Evolutionary conservation across 139 green algal species (phyloP).

Genomic region (Chlorella ohadii): DNA sequence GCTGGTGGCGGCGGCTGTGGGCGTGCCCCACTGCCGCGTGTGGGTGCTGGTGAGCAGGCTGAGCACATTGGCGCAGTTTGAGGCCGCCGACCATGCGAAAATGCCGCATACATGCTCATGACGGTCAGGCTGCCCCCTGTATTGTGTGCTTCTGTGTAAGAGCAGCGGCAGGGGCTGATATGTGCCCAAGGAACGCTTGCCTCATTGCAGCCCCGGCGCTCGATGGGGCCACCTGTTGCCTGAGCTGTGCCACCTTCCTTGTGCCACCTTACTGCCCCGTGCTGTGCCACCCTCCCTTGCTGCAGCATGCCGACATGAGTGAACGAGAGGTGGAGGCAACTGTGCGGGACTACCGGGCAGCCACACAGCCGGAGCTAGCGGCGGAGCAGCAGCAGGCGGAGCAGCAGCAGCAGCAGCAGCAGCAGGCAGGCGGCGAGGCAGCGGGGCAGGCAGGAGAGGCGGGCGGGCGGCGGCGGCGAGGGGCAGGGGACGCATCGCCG

Average conservation of each 20-base stretch:
- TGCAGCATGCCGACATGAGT: conserved; percentile 42
- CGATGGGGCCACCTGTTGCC: no score
- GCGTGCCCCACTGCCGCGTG: conserved; percentile 12
- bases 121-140: no score
- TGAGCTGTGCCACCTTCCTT: no score
- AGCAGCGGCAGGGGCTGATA: no score
- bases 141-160: no score
- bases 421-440: not conserved
- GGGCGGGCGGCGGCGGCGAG: not conserved
- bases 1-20: not conserved
- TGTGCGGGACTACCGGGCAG: conserved; percentile 19
- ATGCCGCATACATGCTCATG: no score
- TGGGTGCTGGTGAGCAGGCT: conserved; percentile 34
- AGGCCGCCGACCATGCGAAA: no score
- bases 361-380: not conserved
- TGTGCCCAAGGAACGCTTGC: no score
- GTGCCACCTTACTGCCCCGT: not conserved
- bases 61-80: no score
- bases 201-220: no score
- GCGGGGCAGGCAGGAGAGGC: not conserved
- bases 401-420: conserved; percentile 1
- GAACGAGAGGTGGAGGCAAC: conserved; percentile 31
- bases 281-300: not conserved
- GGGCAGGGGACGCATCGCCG: not conserved
- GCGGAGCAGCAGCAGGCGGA: conserved; percentile 5